Evolutionary conservation across 2,329 filamentous ascomycete genomes (phyloP), one percentile per base, ranked within the genome.

Genomic region (Aspergillus udagawae): DNA sequence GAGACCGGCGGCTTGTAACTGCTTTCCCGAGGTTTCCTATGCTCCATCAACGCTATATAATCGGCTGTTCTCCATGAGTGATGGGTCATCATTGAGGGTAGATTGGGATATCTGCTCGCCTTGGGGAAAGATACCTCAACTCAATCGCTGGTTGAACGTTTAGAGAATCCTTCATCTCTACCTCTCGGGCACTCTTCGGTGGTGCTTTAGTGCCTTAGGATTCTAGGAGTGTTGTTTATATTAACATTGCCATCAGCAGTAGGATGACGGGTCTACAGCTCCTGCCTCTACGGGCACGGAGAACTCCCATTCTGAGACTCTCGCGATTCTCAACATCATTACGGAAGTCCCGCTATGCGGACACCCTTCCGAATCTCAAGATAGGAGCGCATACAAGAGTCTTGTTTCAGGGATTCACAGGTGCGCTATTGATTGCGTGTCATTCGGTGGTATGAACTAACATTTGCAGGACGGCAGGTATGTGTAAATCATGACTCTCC

Each of bases 321-420:
- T 58, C 55, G 14, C 56, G 55, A 3, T 77, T 77, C 54, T 74
- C 73, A 6, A 72, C 67, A 3, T 71, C 70, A 9, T 60, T 65
- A 27, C 65, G 65, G 52, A 54, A 10, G 5, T 61, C 64, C 6
- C 64, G 64, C 25, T 86, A 86, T 70, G 80, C 81, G 51, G 82
- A 86, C 65, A 89, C 87, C 0, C 81, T 89, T 35, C 75, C 77
- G 3, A 88, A 89, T 65, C 76, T 90, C 58, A 86, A 82, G 63
- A 88, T 90, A 63, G 86, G 86, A 17, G 77, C 80, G 29, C 81
- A 88, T 67, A 89, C 87, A 0, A 79, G 81, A 52, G 86, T 90
- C 56, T 81, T 89, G 55, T 90, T 88, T 65, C 87, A 90, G 67
- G 87, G 86, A 1, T 89, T 89, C 70, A 90, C 87, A 20, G 86